Evolutionary conservation across 805 yeast species (phyloP).

Genomic region (Ogataea sp.): DNA sequence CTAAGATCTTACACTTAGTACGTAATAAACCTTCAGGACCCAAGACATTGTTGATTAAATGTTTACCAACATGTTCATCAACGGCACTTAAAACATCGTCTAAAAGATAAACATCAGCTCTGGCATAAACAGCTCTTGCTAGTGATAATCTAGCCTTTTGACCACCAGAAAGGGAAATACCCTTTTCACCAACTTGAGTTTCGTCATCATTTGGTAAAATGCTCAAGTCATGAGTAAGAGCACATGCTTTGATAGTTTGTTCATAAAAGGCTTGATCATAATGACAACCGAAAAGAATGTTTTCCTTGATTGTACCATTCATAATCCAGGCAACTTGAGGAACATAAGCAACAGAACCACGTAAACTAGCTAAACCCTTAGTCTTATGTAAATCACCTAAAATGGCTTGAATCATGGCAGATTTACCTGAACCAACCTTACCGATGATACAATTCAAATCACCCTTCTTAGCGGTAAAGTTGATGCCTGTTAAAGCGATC

Average conservation of each 20-base stretch:
- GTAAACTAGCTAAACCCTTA: slow-evolving; percentile 61
- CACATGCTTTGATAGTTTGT: slow-evolving; percentile 79
- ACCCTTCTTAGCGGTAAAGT: slow-evolving; percentile 61
- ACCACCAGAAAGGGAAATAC: slow-evolving; percentile 91
- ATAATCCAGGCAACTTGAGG: slow-evolving; percentile 94
- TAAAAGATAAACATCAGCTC: slow-evolving; percentile 80
- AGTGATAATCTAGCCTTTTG: slow-evolving; percentile 89
- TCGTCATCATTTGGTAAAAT: slow-evolving; percentile 77
- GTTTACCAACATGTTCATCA: slow-evolving; percentile 90
- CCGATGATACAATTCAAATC: slow-evolving; percentile 84
- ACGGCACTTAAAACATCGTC: slow-evolving; percentile 95
- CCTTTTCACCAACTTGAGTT: slow-evolving; percentile 93
- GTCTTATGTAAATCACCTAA: slow-evolving; percentile 77
- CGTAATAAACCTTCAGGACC: slow-evolving; percentile 74
- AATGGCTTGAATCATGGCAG: slow-evolving; percentile 70
- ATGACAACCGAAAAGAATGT: slow-evolving; percentile 78
- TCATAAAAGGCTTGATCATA: slow-evolving; percentile 75
- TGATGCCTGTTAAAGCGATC: slow-evolving; percentile 56
- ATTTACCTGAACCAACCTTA: slow-evolving; percentile 84
- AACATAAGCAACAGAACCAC: slow-evolving; percentile 81
- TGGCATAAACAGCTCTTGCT: slow-evolving; percentile 89
- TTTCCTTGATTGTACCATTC: slow-evolving; percentile 85
- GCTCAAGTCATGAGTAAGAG: slow-evolving; percentile 65
- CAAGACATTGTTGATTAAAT: slow-evolving; percentile 71
- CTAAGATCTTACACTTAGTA: slow-evolving; percentile 67